Percentiles rank a stretch among this genome's conserved stretches.
These are phyloP conservation scores for Fragaria ananassa DNA, from an alignment of 306 rosid genomes.

Conservation along the genomic window DNA sequence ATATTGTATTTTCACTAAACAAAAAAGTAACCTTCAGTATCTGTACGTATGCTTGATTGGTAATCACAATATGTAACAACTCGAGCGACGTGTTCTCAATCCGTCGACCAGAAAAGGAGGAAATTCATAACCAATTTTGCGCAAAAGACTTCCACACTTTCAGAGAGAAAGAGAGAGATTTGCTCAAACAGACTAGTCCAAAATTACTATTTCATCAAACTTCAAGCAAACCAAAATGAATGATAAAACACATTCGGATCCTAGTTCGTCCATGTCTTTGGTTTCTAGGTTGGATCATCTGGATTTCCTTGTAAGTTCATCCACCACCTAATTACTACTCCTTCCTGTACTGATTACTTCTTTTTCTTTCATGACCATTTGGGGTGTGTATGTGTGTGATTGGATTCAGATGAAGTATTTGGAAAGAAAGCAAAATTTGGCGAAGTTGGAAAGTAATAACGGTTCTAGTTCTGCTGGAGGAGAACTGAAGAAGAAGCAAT, in stretches of 20 bases:
- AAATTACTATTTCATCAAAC: neutral
- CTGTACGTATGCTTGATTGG: too few species aligned
- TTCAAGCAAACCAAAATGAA: conserved; percentile 29
- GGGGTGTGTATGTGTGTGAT: neutral
- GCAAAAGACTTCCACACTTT: conserved; percentile 10
- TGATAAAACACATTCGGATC: conserved; percentile 26
- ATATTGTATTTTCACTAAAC: too few species aligned
- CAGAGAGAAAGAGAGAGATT: neutral
- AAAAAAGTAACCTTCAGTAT: too few species aligned
- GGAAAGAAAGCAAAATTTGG: conserved; percentile 50
- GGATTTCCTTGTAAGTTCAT: conserved; percentile 53
- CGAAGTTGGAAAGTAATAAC: conserved; percentile 22
- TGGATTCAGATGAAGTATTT: conserved; percentile 54
- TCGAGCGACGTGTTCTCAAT: conserved; percentile 26
- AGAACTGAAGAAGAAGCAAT: conserved; percentile 21
- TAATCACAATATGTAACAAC: conserved; percentile 34
- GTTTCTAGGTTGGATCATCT: conserved; percentile 70
- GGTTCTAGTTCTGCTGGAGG: conserved; percentile 1
- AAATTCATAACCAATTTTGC: conserved; percentile 26
- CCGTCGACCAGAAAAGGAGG: conserved; percentile 32
- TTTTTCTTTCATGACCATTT: neutral
- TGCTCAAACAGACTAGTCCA: neutral
- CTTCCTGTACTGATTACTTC: neutral
- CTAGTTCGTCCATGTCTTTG: conserved; percentile 46
- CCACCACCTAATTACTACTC: neutral